A percentile compares a stretch with the other conserved stretches of the same genome.
Evolutionary conservation across 116 monocot species (phyloP).

Genomic region (Phalaenopsis hybrid): DNA sequence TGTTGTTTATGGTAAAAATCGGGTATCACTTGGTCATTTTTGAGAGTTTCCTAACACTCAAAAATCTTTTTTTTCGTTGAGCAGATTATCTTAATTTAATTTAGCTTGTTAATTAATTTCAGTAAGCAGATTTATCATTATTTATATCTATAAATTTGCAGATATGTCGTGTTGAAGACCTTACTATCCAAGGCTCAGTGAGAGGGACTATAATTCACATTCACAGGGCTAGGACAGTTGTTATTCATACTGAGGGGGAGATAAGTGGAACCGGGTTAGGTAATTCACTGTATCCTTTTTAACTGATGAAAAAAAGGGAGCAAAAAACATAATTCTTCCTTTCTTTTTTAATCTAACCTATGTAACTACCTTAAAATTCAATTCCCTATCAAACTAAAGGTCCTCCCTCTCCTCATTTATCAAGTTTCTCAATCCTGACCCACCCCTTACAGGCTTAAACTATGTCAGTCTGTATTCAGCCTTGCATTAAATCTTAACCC

Average conservation of each 20-base stretch:
- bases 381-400: not conserved
- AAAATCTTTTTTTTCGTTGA: not conserved
- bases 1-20: not conserved
- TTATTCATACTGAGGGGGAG: conserved; percentile 39
- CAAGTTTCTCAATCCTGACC: not conserved
- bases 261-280: conserved; percentile 89
- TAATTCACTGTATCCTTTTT: conserved; percentile 15
- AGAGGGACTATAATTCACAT: conserved; percentile 80
- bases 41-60: not conserved
- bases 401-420: not conserved
- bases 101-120: not conserved
- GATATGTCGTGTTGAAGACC: conserved; percentile 92
- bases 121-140: not conserved
- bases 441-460: not conserved
- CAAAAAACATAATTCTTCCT: not conserved
- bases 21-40: not conserved
- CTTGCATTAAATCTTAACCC: not conserved
- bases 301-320: not conserved
- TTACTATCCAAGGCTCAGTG: conserved; percentile 56
- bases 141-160: conserved; percentile 22
- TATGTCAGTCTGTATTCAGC: not conserved
- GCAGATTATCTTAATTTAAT: not conserved
- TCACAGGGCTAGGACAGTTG: conserved; percentile 87
- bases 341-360: not conserved
- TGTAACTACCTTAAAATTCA: not conserved